These are phyloP conservation scores for Colletotrichum salicis DNA, from an alignment of 2,329 filamentous ascomycete genomes.

Conservation along the genomic window DNA sequence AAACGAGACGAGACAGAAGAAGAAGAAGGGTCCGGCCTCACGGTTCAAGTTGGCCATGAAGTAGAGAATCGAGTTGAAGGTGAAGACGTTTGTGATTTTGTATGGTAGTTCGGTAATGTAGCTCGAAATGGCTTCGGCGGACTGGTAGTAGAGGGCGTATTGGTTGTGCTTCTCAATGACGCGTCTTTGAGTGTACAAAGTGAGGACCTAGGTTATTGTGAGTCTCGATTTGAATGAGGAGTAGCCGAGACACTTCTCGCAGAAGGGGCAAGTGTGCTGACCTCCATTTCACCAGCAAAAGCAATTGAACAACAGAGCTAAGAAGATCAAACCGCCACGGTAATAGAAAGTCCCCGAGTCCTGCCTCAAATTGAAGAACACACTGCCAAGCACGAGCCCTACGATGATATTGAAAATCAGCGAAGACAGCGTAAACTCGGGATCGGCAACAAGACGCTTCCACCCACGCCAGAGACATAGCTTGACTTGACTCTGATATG, in stretches of 20 bases:
- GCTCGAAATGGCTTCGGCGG: slow-evolving; percentile 67
- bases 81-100: slow-evolving; percentile 66
- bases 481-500: slow-evolving; percentile 69
- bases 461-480: slow-evolving; percentile 71
- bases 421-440: slow-evolving; percentile 72
- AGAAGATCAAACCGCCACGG: slow-evolving; percentile 42
- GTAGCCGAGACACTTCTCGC: no score
- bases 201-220: slow-evolving; percentile 25
- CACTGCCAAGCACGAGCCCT: slow-evolving; percentile 69
- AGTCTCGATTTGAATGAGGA: not conserved
- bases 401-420: slow-evolving; percentile 52
- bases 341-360: slow-evolving; percentile 68
- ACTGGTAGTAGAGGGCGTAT: slow-evolving; percentile 49
- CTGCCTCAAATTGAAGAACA: slow-evolving; percentile 70
- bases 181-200: slow-evolving; percentile 39
- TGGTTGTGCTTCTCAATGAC: slow-evolving; percentile 43
- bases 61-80: slow-evolving; percentile 72
- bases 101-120: slow-evolving; percentile 73
- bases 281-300: slow-evolving; percentile 42
- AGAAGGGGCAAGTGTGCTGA: not conserved
- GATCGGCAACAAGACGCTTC: slow-evolving; percentile 73
- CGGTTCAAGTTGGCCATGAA: slow-evolving; percentile 73
- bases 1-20: slow-evolving; percentile 59
- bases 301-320: slow-evolving; percentile 46
- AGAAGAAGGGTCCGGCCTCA: slow-evolving; percentile 69